Evolutionary conservation across 352 stramenopile genomes (phyloP).

Genomic region (Phytopythium sindhum): DNA sequence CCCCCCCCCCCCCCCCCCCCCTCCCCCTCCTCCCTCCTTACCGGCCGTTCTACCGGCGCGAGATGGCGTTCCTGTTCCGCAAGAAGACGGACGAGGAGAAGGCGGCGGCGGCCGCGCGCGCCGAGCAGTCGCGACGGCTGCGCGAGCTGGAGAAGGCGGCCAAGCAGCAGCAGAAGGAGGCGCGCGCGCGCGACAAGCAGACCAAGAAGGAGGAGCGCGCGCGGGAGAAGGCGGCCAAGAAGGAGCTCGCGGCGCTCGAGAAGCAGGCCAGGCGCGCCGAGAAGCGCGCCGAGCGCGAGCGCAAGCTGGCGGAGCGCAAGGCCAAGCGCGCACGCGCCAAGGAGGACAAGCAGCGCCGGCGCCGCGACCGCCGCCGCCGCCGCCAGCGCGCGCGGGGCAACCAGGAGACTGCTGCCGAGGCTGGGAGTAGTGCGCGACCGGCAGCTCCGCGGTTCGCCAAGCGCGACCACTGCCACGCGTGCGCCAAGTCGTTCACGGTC

Average conservation of each 20-base stretch:
- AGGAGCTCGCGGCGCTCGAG: constrained; percentile 6
- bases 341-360: constrained; percentile 16
- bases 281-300: constrained; percentile 2
- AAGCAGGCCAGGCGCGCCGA: constrained; percentile 18
- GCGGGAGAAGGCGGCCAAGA: constrained; percentile 15
- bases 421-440: neutral
- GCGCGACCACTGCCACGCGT: constrained; percentile 35
- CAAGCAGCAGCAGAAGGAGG: constrained; percentile 21
- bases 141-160: constrained; percentile 23
- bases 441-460: constrained; percentile 28
- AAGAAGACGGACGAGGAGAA: constrained; percentile 23
- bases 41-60: neutral
- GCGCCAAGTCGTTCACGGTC: constrained; percentile 34
- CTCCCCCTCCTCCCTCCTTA: neutral
- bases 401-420: neutral
- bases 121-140: constrained; percentile 6
- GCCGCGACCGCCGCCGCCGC: constrained; percentile 9
- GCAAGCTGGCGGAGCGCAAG: constrained; percentile 11
- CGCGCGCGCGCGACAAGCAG: constrained; percentile 10
- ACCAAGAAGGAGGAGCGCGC: constrained; percentile 15
- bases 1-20: neutral
- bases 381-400: constrained; percentile 2
- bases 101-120: constrained; percentile 10
- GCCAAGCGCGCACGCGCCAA: constrained; percentile 13
- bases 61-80: constrained; percentile 27